Base-by-base conservation (phyloP, 371 early-diverging fungal genomes). In the Fennellomyces sp. region DNA sequence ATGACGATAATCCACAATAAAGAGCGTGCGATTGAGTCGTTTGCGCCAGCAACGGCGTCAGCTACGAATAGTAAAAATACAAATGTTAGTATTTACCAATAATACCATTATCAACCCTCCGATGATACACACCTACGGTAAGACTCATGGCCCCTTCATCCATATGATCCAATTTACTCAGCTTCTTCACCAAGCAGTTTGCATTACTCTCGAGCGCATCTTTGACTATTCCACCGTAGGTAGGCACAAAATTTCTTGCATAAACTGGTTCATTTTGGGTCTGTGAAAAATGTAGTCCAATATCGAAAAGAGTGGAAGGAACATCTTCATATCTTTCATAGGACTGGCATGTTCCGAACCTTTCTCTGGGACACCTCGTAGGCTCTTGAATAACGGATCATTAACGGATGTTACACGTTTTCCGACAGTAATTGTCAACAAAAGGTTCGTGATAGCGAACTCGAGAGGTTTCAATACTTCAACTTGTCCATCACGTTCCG, bases 81-180 rank as follows among this genome's bases (percentile, higher is more conserved):
- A 19, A 47, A 25, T 2, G 25, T n/a, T 31, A 12, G 33, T n/a
- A n/a, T 15, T 8, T 21, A 8, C 11, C 10, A 36, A 36, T 28
- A 39, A 1, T n/a, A n/a, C n/a, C n/a, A n/a, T n/a, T n/a, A n/a
- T n/a, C n/a, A n/a, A n/a, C n/a, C n/a, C n/a, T n/a, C n/a, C n/a
- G n/a, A n/a, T n/a, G n/a, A n/a, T 33, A 23, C 57, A 52, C 66
- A 66, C 75, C 39, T 38, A 66, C 49, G 4, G 65, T 53, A 0
- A 65, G 45, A 0, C 48, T 5, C 10, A 69, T 15, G 21, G 58
- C 55, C 7, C 51, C 51, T 15, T 69, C 62, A 39, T 71, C 65
- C n/a, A 71, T 15, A 2, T 56, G 41, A 3, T 61, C 39, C 38
- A 63, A 42, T 30, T 59, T 65, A 27, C 58, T 70, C 15, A 49